These are phyloP conservation scores for Boletellus ananas DNA, from an alignment of 768 basidiomycete genomes.

Conservation along the genomic window DNA sequence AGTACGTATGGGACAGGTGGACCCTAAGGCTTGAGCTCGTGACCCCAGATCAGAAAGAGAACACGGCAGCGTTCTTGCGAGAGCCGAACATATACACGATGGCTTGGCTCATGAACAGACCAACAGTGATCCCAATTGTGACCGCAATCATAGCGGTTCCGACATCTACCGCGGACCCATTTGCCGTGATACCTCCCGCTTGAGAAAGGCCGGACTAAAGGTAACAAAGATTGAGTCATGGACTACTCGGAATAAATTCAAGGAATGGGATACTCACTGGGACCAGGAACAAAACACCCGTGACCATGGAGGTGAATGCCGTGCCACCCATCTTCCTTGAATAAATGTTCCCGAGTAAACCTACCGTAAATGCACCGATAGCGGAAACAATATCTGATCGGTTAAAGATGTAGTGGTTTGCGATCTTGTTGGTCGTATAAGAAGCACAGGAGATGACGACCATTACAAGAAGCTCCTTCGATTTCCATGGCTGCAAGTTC, in stretches of 20 bases:
- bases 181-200: slow-evolving; percentile 79
- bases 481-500: slow-evolving; percentile 73
- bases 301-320: slow-evolving; percentile 88
- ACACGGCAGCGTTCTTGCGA: slow-evolving; percentile 79
- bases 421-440: slow-evolving; percentile 76
- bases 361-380: slow-evolving; percentile 81
- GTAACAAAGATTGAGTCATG: neutral
- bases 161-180: slow-evolving; percentile 79
- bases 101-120: slow-evolving; percentile 84
- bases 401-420: slow-evolving; percentile 82
- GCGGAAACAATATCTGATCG: slow-evolving; percentile 82
- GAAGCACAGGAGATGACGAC: slow-evolving; percentile 77
- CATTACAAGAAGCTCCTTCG: slow-evolving; percentile 76
- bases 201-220: slow-evolving; percentile 77
- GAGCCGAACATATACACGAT: slow-evolving; percentile 84
- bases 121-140: slow-evolving; percentile 86
- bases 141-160: slow-evolving; percentile 88
- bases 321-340: slow-evolving; percentile 81
- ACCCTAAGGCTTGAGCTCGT: neutral
- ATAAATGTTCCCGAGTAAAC: slow-evolving; percentile 74
- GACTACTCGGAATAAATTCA: neutral
- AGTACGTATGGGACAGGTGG: slow-evolving; percentile 1
- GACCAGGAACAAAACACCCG: slow-evolving; percentile 82
- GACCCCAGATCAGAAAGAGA: slow-evolving; percentile 57
- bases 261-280: slow-evolving; percentile 52